Evolutionary conservation across 1,284 basidiomycete genomes (phyloP).

Genomic region (Marasmius sp.): DNA sequence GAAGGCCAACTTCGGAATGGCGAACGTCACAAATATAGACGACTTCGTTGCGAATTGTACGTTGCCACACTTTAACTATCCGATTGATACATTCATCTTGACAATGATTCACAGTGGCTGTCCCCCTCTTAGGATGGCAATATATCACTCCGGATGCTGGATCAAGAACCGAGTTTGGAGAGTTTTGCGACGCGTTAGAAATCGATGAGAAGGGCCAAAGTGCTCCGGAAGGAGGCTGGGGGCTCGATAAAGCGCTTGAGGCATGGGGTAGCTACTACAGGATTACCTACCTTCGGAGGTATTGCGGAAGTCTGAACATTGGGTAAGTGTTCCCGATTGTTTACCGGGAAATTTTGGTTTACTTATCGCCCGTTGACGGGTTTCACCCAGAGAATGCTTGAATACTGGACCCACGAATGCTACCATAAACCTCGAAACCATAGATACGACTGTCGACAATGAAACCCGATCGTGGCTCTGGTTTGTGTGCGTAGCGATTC

Average conservation of each 20-base stretch:
- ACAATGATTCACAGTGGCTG: conserved; percentile 36
- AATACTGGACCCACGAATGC: no score
- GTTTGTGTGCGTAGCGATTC: conserved; percentile 45
- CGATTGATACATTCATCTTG: neutral
- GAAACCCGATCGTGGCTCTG: conserved; percentile 56
- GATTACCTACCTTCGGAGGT: conserved; percentile 36
- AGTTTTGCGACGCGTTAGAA: conserved; percentile 74
- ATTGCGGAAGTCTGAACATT: conserved; percentile 27
- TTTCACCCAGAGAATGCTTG: no score
- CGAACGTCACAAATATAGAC: conserved; percentile 55
- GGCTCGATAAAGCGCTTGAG: conserved; percentile 57
- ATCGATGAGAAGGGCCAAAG: conserved; percentile 54
- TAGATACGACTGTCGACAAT: conserved; percentile 51
- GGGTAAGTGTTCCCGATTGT: conserved; percentile 12
- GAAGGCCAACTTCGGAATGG: conserved; percentile 60
- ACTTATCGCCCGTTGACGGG: no score
- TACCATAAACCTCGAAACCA: no score
- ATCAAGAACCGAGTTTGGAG: conserved; percentile 51
- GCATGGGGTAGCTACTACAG: conserved; percentile 64
- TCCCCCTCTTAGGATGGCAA: conserved; percentile 67
- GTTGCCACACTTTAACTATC: neutral
- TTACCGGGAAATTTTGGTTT: no score
- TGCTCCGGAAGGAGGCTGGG: conserved; percentile 59
- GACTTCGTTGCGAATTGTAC: conserved; percentile 52
- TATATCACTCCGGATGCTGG: conserved; percentile 48